Base-by-base conservation (phyloP, 805 yeast genomes). In the Candida ovalis region DNA sequence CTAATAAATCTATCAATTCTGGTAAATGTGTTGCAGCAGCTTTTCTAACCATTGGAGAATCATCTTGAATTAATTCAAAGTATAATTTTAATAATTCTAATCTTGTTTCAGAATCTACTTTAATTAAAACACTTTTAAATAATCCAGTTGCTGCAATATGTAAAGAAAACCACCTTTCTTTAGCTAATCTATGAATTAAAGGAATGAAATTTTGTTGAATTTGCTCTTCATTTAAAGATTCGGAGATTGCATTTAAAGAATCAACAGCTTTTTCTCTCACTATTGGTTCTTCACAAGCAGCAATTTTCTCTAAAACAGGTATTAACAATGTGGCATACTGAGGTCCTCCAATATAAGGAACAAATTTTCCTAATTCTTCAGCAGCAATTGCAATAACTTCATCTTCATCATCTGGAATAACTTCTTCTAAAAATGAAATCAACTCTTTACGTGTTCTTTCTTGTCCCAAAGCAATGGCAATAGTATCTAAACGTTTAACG, bases 21-120 rank as follows among this genome's bases (percentile, higher is more conserved):
- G 99, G 97, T 56, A 94, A 76, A 60, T 86, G 80, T 38, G 81
- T 80, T 6, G 96, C 98, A 15, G 97, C 95, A 9, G 96, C 86
- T 64, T 97, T 84, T 68, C 96, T 83, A 19, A 94, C 98, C 97
- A 94, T 90, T 52, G 99, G 99, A 18, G 96, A 88, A 50, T 94
- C 99, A 67, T 94, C 98, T 54, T 78, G 79, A 43, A 87, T 80
- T 56, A 94, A 74, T 56, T 82, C 86, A 50, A 80, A 73, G 67
- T 84, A 92, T 40, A 84, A 69, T 37, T 77, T 74, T 53, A 90
- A 74, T 50, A 94, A 72, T 43, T 81, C 83, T 39, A 75, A 76
- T 64, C 92, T 75, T 38, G 74, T 66, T 2, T 69, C 64, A 17
- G 78, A 72, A 52, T 78, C 76, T 9, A 85, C 86, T 56, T 82